A percentile compares a stretch with the other conserved stretches of the same genome.
Conservation (phyloP, 805 yeast species). For the Maudiozyma turicensis region DNA sequence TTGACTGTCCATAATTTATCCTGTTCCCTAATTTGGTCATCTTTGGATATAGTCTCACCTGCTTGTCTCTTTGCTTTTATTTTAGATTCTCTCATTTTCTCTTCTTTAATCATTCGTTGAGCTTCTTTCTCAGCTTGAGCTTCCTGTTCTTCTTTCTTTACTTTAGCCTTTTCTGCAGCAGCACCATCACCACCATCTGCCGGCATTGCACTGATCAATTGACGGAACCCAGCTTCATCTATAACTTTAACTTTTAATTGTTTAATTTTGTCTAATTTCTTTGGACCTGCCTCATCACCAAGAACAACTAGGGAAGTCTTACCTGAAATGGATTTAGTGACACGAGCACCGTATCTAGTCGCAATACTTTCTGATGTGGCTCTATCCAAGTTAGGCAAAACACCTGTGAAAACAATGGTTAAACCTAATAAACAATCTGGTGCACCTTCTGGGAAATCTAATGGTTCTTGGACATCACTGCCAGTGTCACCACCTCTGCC, state of each 20-base stretch:
- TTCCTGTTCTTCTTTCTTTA: constrained; percentile 63
- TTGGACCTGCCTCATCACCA: constrained; percentile 95
- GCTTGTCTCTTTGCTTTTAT: constrained; percentile 19
- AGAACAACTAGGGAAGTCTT: constrained; percentile 83
- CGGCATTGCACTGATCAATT: constrained; percentile 71
- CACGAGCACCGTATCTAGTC: constrained; percentile 82
- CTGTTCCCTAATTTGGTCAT: constrained; percentile 23
- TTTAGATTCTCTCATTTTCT: constrained; percentile 29
- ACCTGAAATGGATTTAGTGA: constrained; percentile 74
- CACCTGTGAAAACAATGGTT: constrained; percentile 90
- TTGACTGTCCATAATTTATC: constrained; percentile 86
- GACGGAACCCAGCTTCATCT: constrained; percentile 76
- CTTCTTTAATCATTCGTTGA: constrained; percentile 37
- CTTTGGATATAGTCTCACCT: constrained; percentile 16
- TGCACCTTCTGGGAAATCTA: constrained; percentile 66
- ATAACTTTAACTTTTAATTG: constrained; percentile 69
- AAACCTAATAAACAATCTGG: constrained; percentile 82
- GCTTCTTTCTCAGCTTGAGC: constrained; percentile 44
- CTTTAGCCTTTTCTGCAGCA: constrained; percentile 62
- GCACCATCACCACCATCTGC: constrained; percentile 85
- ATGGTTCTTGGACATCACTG: constrained; percentile 10
- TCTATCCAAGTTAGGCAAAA: constrained; percentile 69
- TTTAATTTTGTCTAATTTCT: constrained; percentile 76
- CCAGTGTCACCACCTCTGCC: constrained; percentile 37
- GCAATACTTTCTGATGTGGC: constrained; percentile 68